A percentile compares a stretch with the other conserved stretches of the same genome.
phyloP scores from a whole-genome alignment of 768 basidiomycete genomes.

The Boletus reticuloceps region DNA sequence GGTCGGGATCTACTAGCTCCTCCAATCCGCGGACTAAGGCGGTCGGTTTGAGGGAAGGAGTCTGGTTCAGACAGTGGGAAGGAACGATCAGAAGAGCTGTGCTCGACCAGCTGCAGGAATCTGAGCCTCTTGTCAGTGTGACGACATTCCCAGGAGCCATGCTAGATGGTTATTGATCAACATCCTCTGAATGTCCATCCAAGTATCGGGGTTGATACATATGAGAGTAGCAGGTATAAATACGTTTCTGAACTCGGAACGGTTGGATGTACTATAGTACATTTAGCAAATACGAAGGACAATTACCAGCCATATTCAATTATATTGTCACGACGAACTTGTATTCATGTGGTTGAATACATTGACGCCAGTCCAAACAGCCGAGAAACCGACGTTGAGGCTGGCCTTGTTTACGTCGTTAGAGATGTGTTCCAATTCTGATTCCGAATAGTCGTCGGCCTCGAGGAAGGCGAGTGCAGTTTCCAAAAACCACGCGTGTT shows the following conservation, averaged over 20 bases:
- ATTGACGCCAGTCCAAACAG: constrained; percentile 30
- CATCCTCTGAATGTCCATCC: not conserved
- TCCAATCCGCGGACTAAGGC: constrained; percentile 35
- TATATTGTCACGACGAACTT: constrained; percentile 3
- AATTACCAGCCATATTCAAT: not conserved
- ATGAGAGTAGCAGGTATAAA: too few relatives aligned
- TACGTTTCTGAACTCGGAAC: not conserved
- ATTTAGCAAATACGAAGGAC: constrained; percentile 20
- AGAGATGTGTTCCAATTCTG: constrained; percentile 21
- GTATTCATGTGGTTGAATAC: constrained; percentile 18
- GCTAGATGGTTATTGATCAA: constrained; percentile 26
- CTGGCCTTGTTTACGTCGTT: constrained; percentile 7
- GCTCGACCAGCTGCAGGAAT: constrained; percentile 35
- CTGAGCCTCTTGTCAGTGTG: constrained; percentile 29
- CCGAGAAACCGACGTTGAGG: constrained; percentile 21
- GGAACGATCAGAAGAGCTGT: constrained; percentile 63
- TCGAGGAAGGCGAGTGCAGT: constrained; percentile 86
- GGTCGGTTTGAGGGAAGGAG: constrained; percentile 65
- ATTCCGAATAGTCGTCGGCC: constrained; percentile 66
- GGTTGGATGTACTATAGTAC: constrained; percentile 12
- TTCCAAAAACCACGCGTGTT: constrained; percentile 94
- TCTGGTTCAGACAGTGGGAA: constrained; percentile 83
- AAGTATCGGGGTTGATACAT: not conserved
- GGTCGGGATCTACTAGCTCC: constrained; percentile 28
- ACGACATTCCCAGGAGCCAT: constrained; percentile 17